A percentile compares a stretch with the other conserved stretches of the same genome.
Conservation (phyloP, 1,284 basidiomycete species). For the Ceratobasidium papillatum region DNA sequence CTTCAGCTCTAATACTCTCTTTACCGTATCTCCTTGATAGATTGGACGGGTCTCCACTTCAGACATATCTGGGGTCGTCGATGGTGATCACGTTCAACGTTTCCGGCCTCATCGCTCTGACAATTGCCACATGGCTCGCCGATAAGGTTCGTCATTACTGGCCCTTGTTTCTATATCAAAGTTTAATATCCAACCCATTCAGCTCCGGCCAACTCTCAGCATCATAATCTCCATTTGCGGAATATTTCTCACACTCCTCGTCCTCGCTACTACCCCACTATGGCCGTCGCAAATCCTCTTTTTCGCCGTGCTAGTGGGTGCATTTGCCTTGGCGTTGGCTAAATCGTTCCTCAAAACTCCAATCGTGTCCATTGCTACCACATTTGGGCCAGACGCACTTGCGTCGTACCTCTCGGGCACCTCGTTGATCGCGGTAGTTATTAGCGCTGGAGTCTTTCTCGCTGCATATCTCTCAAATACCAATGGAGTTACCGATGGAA, state of each 20-base stretch:
- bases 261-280: not conserved
- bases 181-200: too few relatives aligned
- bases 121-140: conserved; percentile 2
- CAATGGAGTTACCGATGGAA: not conserved
- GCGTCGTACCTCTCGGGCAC: not conserved
- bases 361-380: not conserved
- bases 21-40: not conserved
- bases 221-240: not conserved
- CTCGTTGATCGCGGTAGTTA: not conserved
- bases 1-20: not conserved
- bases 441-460: not conserved
- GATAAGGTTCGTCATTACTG: not conserved
- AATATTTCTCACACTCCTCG: not conserved
- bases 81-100: not conserved
- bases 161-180: not conserved
- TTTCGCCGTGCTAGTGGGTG: not conserved
- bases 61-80: not conserved
- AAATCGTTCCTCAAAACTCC: conserved; percentile 2
- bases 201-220: not conserved
- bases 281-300: not conserved
- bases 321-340: not conserved
- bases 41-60: not conserved
- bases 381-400: conserved; percentile 6
- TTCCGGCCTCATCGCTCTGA: not conserved
- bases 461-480: not conserved